These are phyloP conservation scores for Solanum phureja DNA, from an alignment of 257 asterid species.

Conservation along the genomic window DNA sequence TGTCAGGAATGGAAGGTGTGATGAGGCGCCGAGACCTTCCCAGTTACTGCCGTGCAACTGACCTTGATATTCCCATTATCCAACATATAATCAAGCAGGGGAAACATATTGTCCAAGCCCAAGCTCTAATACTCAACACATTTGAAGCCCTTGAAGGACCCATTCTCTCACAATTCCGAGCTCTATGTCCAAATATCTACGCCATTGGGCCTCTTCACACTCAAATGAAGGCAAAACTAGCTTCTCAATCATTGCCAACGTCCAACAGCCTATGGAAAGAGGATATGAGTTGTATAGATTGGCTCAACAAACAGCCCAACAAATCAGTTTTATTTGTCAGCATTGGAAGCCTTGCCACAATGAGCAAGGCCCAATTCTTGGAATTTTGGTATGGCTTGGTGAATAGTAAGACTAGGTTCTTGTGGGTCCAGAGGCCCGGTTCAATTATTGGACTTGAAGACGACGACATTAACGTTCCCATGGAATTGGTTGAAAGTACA, in stretches of 20 bases:
- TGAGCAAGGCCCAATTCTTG: neutral
- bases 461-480: neutral
- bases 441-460: neutral
- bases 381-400: constrained; percentile 12
- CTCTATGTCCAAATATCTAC: neutral
- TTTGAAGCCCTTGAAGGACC: neutral
- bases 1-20: constrained; percentile 10
- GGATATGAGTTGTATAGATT: constrained; percentile 6
- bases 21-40: constrained; percentile 12
- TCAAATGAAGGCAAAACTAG: neutral
- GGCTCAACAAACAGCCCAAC: neutral
- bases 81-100: neutral
- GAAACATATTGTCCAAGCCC: constrained; percentile 5
- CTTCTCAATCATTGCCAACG: neutral
- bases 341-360: constrained; percentile 14
- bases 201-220: constrained; percentile 10
- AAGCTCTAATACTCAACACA: constrained; percentile 9
- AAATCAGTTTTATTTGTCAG: constrained; percentile 18
- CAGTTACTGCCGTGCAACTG: neutral
- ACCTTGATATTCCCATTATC: neutral
- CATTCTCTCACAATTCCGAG: neutral
- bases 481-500: neutral
- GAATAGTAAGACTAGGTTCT: neutral
- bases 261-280: constrained; percentile 6
- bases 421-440: constrained; percentile 9